Evolutionary conservation across 108 stramenopile species (phyloP).

Genomic region (Bacterosira constricta): DNA sequence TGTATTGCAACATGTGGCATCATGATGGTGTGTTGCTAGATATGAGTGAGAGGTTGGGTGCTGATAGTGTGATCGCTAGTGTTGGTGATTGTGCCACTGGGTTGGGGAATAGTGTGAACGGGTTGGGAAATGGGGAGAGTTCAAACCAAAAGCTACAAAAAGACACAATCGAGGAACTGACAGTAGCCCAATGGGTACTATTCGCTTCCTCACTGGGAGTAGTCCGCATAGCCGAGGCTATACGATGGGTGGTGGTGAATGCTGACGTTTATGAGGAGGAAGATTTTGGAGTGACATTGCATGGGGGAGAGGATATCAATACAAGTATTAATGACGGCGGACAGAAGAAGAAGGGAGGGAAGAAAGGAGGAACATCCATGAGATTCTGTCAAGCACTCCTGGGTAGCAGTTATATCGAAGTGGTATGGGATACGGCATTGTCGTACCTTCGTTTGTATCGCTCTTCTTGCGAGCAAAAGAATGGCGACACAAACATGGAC

Average conservation of each 20-base stretch:
- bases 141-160: neutral
- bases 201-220: constrained; percentile 64
- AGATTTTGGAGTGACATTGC: constrained; percentile 70
- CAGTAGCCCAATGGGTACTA: constrained; percentile 58
- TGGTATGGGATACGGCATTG: constrained; percentile 22
- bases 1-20: constrained; percentile 83
- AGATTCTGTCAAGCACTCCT: constrained; percentile 24
- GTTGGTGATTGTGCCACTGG: constrained; percentile 3
- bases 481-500: neutral
- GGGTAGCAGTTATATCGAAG: constrained; percentile 5
- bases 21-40: constrained; percentile 74
- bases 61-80: neutral
- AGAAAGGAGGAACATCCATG: neutral
- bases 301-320: neutral
- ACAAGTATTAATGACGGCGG: neutral
- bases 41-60: constrained; percentile 53
- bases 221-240: constrained; percentile 69
- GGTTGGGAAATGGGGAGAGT: neutral
- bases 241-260: constrained; percentile 68
- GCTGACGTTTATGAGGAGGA: constrained; percentile 97
- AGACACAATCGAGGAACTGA: constrained; percentile 6
- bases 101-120: neutral
- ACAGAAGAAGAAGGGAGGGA: neutral
- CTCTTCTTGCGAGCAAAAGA: neutral
- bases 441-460: constrained; percentile 3